Base-by-base conservation (phyloP, 148 eudicot species). In the Camellia sinensis region DNA sequence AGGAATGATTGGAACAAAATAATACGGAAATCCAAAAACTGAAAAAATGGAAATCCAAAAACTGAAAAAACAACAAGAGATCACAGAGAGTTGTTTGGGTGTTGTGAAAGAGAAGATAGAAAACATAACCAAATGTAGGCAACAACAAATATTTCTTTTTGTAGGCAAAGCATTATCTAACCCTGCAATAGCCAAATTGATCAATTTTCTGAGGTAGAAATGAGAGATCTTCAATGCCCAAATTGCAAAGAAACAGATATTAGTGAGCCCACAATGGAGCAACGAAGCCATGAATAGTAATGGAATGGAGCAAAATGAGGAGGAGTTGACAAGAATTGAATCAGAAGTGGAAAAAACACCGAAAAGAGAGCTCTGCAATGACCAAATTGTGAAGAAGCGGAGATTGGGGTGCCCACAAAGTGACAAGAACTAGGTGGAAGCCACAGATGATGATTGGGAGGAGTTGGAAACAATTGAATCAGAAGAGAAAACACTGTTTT, bases 111-210 rank as follows among this genome's bases (percentile, higher is more conserved):
- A 91, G 48, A 87, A 92, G 6, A 18, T 91, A 15, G 80, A 29
- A 65, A 41, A 46, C 11, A 1, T 67, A 29, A 29, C 86, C 0
- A 91, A 93, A 63, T 79, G 86, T 67, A 92, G 80, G 87, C 92
- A 91, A 59, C 76, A 78, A 45, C 81, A 90, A 61, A 74, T 86
- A 75, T 12, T 85, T 15, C 40, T 89, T 52, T 83, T 93, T 29
- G 66, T 95, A 76, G 86, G 89, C 2, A 93, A 89, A 79, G 87
- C 82, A 12, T 82, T 91, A 76, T 84, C 59, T 63, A 87, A 67
- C 18, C 86, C 87, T n/a, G 9, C 85, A 62, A 65, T 87, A n/a
- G 78, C 86, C 54, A 84, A 82, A 19, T 50, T 87, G 18, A 21
- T 88, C 10, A 82, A 85, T 29, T 1, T 29, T 8, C 79, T 82